phyloP scores from a whole-genome alignment of 192 early-diverging fungal genomes.

The Podila clonocystis region DNA sequence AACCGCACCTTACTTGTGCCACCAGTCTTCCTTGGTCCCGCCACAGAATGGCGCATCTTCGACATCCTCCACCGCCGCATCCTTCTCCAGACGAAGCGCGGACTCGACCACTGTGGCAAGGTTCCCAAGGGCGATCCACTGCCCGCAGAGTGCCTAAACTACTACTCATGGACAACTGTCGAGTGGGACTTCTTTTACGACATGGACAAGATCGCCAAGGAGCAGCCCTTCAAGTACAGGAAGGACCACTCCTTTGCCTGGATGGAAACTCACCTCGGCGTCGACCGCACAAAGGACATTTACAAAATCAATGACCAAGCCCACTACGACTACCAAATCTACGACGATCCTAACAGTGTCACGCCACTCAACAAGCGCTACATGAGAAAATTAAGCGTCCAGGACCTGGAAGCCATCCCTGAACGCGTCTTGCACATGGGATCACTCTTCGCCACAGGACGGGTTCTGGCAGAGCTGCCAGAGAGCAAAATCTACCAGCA shows the following conservation, averaged over 20 bases:
- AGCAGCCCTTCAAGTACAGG: conserved; percentile 52
- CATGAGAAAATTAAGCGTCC: conserved; percentile 44
- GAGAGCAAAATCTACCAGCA: conserved; percentile 52
- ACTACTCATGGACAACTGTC: conserved; percentile 61
- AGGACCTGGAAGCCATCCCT: conserved; percentile 34
- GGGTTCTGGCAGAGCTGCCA: conserved; percentile 55
- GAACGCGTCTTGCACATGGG: conserved; percentile 62
- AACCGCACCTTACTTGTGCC: conserved; percentile 65
- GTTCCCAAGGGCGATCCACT: conserved; percentile 52
- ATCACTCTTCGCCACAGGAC: conserved; percentile 58
- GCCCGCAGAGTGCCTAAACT: conserved; percentile 66
- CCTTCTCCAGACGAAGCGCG: conserved; percentile 61
- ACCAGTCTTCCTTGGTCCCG: conserved; percentile 58
- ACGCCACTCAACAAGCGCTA: conserved; percentile 50
- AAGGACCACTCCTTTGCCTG: conserved; percentile 61
- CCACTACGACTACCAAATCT: conserved; percentile 66
- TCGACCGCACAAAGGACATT: conserved; percentile 55
- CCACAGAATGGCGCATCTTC: conserved; percentile 61
- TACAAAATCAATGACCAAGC: conserved; percentile 55
- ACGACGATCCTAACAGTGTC: conserved; percentile 55
- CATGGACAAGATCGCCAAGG: conserved; percentile 47
- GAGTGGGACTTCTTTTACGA: conserved; percentile 68
- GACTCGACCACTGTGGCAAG: conserved; percentile 59
- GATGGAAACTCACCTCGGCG: conserved; percentile 54
- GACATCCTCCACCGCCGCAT: conserved; percentile 60